Percentiles rank a stretch among this genome's conserved stretches.
Evolutionary conservation across 805 yeast species (phyloP).

Genomic region (Sugiyamaella lignohabitans): DNA sequence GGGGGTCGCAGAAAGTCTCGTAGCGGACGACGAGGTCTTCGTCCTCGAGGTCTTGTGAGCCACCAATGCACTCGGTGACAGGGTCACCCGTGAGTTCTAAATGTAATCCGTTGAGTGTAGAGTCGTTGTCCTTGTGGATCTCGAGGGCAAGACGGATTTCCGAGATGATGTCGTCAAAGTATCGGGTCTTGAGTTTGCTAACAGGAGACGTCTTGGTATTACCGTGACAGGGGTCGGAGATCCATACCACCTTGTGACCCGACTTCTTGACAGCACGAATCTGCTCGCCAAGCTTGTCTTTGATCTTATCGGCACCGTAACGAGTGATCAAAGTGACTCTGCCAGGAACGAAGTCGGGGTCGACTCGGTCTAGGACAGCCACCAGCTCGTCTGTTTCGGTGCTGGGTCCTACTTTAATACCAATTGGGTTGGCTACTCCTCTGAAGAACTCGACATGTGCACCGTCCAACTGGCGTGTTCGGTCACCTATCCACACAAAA

Average conservation of each 20-base stretch:
- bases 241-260: conserved; percentile 39
- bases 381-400: conserved; percentile 35
- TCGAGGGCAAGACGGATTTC: conserved; percentile 34
- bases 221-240: conserved; percentile 42
- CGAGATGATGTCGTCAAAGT: conserved; percentile 37
- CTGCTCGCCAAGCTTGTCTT: conserved; percentile 33
- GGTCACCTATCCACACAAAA: conserved; percentile 40
- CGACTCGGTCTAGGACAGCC: conserved; percentile 34
- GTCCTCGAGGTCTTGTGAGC: conserved; percentile 34
- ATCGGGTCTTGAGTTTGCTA: conserved; percentile 37
- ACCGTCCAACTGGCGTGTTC: conserved; percentile 39
- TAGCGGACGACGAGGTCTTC: conserved; percentile 36
- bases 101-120: conserved; percentile 36
- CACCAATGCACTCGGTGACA: conserved; percentile 41
- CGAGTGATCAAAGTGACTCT: conserved; percentile 38
- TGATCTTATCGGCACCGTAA: conserved; percentile 36
- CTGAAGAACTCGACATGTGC: conserved; percentile 43
- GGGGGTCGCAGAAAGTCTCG: conserved; percentile 40
- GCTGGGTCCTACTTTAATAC: conserved; percentile 40
- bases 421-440: conserved; percentile 38
- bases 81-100: conserved; percentile 40
- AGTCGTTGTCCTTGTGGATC: conserved; percentile 31
- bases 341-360: conserved; percentile 34
- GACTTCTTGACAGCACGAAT: conserved; percentile 35
- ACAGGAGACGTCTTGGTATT: conserved; percentile 36